These are phyloP conservation scores for Cyberlindnera sargentensis DNA, from an alignment of 805 yeast species.

Conservation along the genomic window DNA sequence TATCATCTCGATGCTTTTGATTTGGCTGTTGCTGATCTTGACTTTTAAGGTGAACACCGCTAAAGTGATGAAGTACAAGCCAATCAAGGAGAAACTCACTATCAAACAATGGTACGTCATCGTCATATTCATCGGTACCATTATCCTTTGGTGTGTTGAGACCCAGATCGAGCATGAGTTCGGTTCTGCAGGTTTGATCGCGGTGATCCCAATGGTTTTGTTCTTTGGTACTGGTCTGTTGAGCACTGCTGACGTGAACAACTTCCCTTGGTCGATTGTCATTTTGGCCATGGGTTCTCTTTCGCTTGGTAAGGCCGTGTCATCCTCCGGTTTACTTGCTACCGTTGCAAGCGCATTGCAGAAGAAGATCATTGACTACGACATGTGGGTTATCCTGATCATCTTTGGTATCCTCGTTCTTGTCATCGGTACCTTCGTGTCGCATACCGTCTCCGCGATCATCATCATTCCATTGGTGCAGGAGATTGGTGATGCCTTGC, in stretches of 20 bases:
- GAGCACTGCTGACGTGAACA: constrained; percentile 80
- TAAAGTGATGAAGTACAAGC: constrained; percentile 38
- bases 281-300: constrained; percentile 96
- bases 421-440: constrained; percentile 88
- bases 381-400: constrained; percentile 61
- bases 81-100: constrained; percentile 61
- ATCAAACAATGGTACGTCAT: constrained; percentile 68
- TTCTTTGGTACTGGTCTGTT: constrained; percentile 87
- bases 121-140: constrained; percentile 64
- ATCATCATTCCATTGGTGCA: constrained; percentile 85
- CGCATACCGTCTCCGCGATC: constrained; percentile 95
- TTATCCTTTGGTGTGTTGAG: constrained; percentile 84
- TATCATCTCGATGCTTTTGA: constrained; percentile 47
- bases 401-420: constrained; percentile 80
- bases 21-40: constrained; percentile 62
- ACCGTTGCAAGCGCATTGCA: constrained; percentile 73
- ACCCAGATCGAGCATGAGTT: constrained; percentile 61
- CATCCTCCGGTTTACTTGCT: constrained; percentile 79
- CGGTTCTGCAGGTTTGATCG: constrained; percentile 92
- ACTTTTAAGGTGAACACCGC: constrained; percentile 46
- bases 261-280: constrained; percentile 95
- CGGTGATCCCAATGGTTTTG: constrained; percentile 75
- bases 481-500: constrained; percentile 70
- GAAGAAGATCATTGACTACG: constrained; percentile 51
- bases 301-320: constrained; percentile 89